phyloP scores from a whole-genome alignment of 2,329 filamentous ascomycete species.

The Lecanosticta acicola region DNA sequence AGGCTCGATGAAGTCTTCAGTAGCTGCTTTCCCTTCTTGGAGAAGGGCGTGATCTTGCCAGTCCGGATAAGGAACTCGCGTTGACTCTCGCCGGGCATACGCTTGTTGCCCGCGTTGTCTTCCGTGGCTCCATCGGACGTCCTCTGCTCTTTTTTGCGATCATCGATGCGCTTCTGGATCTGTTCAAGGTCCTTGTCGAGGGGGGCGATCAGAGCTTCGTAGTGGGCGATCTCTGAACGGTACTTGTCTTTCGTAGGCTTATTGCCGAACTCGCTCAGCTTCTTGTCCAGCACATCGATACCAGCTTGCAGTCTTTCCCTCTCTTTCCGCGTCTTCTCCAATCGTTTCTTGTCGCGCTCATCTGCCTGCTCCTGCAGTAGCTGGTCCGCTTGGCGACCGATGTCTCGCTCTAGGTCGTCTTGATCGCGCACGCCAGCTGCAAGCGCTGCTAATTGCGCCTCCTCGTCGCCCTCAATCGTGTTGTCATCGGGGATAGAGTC shows the following conservation, averaged over 20 bases:
- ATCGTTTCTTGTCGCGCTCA: constrained; percentile 57
- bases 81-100: constrained; percentile 72
- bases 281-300: constrained; percentile 54
- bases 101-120: constrained; percentile 49
- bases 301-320: constrained; percentile 59
- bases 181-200: constrained; percentile 69
- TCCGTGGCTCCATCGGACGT: constrained; percentile 38
- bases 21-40: constrained; percentile 64
- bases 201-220: constrained; percentile 59
- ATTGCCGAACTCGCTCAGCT: constrained; percentile 51
- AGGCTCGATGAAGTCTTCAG: constrained; percentile 62
- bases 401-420: constrained; percentile 84
- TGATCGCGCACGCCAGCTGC: constrained; percentile 63
- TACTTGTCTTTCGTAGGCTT: constrained; percentile 54
- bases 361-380: constrained; percentile 57
- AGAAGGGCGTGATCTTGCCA: constrained; percentile 95
- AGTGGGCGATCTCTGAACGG: constrained; percentile 59
- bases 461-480: constrained; percentile 28
- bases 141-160: constrained; percentile 57
- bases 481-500: not conserved
- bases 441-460: constrained; percentile 35
- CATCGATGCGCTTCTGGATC: constrained; percentile 74
- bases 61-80: constrained; percentile 90
- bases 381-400: constrained; percentile 60
- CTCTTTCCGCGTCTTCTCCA: constrained; percentile 52